Percentiles rank a stretch among this genome's conserved stretches.
Evolutionary conservation across 441 rosid genomes (phyloP).

Genomic region (Jatropha podagrica): DNA sequence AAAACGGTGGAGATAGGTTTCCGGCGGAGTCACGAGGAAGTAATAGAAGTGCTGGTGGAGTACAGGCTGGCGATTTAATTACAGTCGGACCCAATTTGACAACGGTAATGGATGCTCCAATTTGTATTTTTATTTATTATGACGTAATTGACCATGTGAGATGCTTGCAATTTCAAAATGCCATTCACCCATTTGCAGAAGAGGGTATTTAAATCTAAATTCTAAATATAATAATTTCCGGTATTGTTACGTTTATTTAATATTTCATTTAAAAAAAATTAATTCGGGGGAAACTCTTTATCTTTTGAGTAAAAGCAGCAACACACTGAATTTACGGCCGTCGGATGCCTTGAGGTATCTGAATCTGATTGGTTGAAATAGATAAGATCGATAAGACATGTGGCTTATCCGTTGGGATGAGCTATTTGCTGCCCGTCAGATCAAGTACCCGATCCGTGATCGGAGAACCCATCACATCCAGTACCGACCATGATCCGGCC

Average conservation of each 20-base stretch:
- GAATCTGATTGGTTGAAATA: slow-evolving; percentile 1
- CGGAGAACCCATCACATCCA: not conserved
- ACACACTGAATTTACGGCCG: not conserved
- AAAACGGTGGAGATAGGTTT: not conserved
- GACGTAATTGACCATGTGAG: not conserved
- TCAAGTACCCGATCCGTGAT: not conserved
- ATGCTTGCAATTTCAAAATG: not conserved
- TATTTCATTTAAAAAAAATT: not conserved
- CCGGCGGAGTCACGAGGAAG: not conserved
- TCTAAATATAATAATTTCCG: not conserved
- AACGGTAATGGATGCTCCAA: not conserved
- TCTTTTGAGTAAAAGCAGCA: no score
- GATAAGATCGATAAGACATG: slow-evolving; percentile 18
- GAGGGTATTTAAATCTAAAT: not conserved
- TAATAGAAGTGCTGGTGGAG: not conserved
- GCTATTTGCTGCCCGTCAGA: not conserved
- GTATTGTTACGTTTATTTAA: not conserved
- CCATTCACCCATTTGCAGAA: slow-evolving; percentile 2
- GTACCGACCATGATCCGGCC: no score
- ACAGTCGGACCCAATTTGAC: not conserved
- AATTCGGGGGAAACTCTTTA: not conserved
- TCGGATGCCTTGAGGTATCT: not conserved
- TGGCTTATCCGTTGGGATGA: not conserved
- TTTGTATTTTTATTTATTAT: not conserved
- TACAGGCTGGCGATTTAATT: slow-evolving; percentile 4